Evolutionary conservation across 164 flowering plant species (phyloP), one percentile per base, ranked within the genome.

Genomic region (Vitis amurensis): DNA sequence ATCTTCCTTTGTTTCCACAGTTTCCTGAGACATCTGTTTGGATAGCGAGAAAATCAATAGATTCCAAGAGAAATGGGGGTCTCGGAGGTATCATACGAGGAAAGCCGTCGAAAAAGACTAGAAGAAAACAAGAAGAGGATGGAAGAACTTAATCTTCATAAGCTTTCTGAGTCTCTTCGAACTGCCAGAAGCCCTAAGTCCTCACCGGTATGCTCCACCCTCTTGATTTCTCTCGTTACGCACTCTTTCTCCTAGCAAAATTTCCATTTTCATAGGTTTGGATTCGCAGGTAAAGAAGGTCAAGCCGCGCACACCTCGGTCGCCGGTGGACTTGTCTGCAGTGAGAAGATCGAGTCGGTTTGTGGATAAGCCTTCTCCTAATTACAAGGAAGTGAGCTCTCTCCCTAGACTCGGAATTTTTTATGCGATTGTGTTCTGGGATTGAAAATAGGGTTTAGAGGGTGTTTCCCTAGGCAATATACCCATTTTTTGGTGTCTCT

Each of bases 81-180:
- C 2, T n/a, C 70, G 7, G 31, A 64, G 37, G 9, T 12, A 11
- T 19, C 51, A 27, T 84, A 82, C 52, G 87, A 84, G 66, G 79
- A 80, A 49, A 11, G 59, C n/a, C 70, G 87, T 7, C 68, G 44
- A 16, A 64, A 74, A 72, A 82, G 85, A 57, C 0, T 84, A 71
- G 88, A 84, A 63, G 88, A 84, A 74, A 84, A 86, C 82, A 84
- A 76, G 75, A 79, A 77, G 51, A 78, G 84, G 50, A 73, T 84
- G 81, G 85, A 84, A 62, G 82, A 78, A 66, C 86, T 86, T 11
- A 73, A 86, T 57, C 80, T 84, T 60, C 73, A 58, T 52, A 72
- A 60, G 52, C 86, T 84, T 61, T 66, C 90, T 57, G 67, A 52
- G 19, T 64, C 82, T 55, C 77, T 84, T 52, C 17, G 37, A 13